Conservation (phyloP, 1,139 yeast genomes). For the Suhomyces yuchorum region DNA sequence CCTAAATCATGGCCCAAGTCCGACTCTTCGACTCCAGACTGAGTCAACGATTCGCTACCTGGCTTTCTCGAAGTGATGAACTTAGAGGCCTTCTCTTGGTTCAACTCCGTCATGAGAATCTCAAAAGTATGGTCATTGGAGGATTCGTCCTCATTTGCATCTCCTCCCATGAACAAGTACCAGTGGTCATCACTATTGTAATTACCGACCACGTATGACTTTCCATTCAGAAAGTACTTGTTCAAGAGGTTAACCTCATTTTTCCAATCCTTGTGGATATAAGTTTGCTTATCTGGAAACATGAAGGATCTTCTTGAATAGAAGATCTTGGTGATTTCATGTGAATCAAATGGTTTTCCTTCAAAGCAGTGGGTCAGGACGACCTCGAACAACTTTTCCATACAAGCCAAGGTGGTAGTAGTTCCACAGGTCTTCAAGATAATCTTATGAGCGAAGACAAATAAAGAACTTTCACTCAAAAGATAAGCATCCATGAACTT, state of each 20-base stretch:
- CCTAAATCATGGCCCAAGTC: slow-evolving; percentile 86
- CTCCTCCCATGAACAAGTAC: slow-evolving; percentile 77
- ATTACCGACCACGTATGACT: slow-evolving; percentile 81
- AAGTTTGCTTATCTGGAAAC: slow-evolving; percentile 86
- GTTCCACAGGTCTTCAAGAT: slow-evolving; percentile 96
- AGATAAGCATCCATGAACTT: slow-evolving; percentile 76
- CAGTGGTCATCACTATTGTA: slow-evolving; percentile 77
- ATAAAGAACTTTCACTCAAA: slow-evolving; percentile 85
- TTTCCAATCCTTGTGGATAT: slow-evolving; percentile 84
- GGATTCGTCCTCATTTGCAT: slow-evolving; percentile 1
- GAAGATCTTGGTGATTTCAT: slow-evolving; percentile 65
- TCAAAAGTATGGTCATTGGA: slow-evolving; percentile 76
- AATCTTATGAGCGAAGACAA: slow-evolving; percentile 83
- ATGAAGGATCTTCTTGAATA: slow-evolving; percentile 90
- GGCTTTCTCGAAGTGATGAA: slow-evolving; percentile 64
- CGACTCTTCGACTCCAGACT: slow-evolving; percentile 38
- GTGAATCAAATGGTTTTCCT: slow-evolving; percentile 22
- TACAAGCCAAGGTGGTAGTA: slow-evolving; percentile 82
- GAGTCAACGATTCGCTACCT: slow-evolving; percentile 38
- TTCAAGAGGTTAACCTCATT: slow-evolving; percentile 75
- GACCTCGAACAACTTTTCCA: slow-evolving; percentile 61
- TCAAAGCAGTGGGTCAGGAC: slow-evolving; percentile 33
- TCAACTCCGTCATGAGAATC: slow-evolving; percentile 85
- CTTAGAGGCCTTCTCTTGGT: slow-evolving; percentile 56
- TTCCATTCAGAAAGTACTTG: slow-evolving; percentile 60